Evolutionary conservation across 108 stramenopile genomes (phyloP).

Genomic region (Cyclotella kingstonii): DNA sequence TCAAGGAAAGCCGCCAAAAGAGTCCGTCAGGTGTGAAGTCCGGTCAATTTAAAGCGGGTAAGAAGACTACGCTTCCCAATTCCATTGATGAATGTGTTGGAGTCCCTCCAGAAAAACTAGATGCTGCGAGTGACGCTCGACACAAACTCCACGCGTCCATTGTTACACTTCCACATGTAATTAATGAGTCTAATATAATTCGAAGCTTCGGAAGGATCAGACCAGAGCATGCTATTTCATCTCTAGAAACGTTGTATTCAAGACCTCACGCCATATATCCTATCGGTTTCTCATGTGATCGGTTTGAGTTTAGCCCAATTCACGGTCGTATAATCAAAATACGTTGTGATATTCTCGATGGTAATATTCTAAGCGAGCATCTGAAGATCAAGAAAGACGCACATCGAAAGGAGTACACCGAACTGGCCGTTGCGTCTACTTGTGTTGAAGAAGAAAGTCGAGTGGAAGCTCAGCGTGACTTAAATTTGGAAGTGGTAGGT

Average conservation of each 20-base stretch:
- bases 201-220: conserved; percentile 69
- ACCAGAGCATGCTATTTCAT: conserved; percentile 16
- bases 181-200: conserved; percentile 54
- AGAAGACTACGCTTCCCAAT: conserved; percentile 19
- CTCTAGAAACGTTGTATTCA: conserved; percentile 42
- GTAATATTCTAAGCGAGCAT: conserved; percentile 24
- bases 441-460: no score
- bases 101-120: conserved; percentile 48
- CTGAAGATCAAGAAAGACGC: conserved; percentile 7
- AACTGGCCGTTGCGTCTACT: no score
- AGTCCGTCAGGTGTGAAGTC: not conserved
- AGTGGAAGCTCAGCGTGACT: no score
- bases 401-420: conserved; percentile 1
- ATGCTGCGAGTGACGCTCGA: conserved; percentile 60
- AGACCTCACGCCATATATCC: conserved; percentile 62
- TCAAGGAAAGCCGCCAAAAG: not conserved
- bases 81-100: conserved; percentile 7
- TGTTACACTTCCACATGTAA: conserved; percentile 49
- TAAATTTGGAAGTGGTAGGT: conserved; percentile 9
- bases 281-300: conserved; percentile 83
- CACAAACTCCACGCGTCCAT: conserved; percentile 50
- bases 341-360: conserved; percentile 81
- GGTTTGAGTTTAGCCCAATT: conserved; percentile 73
- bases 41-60: conserved; percentile 25
- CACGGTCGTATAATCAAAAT: conserved; percentile 77